Base-by-base conservation (phyloP, 768 basidiomycete species). In the Tulasnella sp. region DNA sequence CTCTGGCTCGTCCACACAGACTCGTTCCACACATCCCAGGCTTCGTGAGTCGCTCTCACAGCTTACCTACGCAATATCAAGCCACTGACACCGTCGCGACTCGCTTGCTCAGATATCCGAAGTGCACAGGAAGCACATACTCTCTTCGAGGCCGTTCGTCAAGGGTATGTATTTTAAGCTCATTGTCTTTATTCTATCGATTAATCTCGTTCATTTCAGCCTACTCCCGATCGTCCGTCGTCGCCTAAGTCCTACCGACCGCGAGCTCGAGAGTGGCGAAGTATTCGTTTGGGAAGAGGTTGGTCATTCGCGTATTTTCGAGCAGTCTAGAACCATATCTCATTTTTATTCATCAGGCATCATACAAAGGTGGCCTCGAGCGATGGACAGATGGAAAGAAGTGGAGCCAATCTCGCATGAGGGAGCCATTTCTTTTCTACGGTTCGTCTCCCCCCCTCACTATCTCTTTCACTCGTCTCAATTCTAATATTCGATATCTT, bases 351-450 rank as follows among this genome's bases (percentile, higher is more conserved):
- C 7, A 5, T 26, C 23, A 59, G 58, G 84, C 85, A 3, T 86
- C 85, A 64, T 76, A 78, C 53, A 86, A 86, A 51, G 84, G 83
- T 51, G 59, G 56, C 27, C 72, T 86, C 38, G 73, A 88, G 60
- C 77, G 87, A 24, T 88, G 87, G 87, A 89, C 87, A 17, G 87
- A 89, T 67, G 87, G 87, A 13, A 75, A 85, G 63, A 74, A 87
- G 72, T 89, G 87, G 87, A 88, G 87, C 1, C 87, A 88, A 68
- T 88, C 87, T 70, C 74, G 87, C 61, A 89, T 89, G 87, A 64
- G 66, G 83, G 21, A 86, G 86, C 68, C 67, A 3, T 88, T 86
- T 67, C 73, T 89, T 15, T 88, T 87, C 70, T 89, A 89, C 64
- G 87, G 61, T 48, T 3, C 51, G 51, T 56, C 41, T 42, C 0